Percentiles rank a stretch among this genome's conserved stretches.
Conservation (phyloP, 345 rosid genomes). For the Citrus medica region DNA sequence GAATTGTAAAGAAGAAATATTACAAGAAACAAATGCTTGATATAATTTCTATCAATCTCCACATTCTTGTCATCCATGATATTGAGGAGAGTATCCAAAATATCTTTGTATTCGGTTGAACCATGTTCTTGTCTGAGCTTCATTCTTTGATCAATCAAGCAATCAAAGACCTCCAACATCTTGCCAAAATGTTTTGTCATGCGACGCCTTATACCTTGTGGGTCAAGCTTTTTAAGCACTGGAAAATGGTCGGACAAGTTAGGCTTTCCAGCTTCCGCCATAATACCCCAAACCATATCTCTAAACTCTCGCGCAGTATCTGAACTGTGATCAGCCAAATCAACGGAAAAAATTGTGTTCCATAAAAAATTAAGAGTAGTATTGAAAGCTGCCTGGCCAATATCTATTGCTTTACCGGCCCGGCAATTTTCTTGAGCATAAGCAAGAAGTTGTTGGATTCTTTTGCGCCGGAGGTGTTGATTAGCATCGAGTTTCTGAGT, state of each 20-base stretch:
- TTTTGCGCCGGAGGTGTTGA: conserved; percentile 16
- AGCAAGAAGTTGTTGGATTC: conserved; percentile 18
- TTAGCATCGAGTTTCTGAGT: conserved; percentile 28
- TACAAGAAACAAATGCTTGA: conserved; percentile 36
- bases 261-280: conserved; percentile 24
- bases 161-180: conserved; percentile 23
- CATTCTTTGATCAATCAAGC: conserved; percentile 21
- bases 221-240: conserved; percentile 26
- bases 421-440: conserved; percentile 14
- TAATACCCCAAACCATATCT: conserved; percentile 10
- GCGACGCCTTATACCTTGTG: conserved; percentile 22
- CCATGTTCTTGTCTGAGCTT: conserved; percentile 7
- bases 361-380: conserved; percentile 18
- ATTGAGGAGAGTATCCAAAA: conserved; percentile 35
- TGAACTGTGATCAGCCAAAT: conserved; percentile 18
- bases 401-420: conserved; percentile 15
- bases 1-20: not conserved
- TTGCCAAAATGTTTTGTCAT: conserved; percentile 16
- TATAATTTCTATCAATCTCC: conserved; percentile 15
- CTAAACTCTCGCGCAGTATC: conserved; percentile 19
- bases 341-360: conserved; percentile 24
- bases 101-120: conserved; percentile 18
- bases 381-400: conserved; percentile 32
- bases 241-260: conserved; percentile 40
- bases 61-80: conserved; percentile 16